Conservation (phyloP, 2,329 filamentous ascomycete genomes). For the Penicillium sp. region DNA sequence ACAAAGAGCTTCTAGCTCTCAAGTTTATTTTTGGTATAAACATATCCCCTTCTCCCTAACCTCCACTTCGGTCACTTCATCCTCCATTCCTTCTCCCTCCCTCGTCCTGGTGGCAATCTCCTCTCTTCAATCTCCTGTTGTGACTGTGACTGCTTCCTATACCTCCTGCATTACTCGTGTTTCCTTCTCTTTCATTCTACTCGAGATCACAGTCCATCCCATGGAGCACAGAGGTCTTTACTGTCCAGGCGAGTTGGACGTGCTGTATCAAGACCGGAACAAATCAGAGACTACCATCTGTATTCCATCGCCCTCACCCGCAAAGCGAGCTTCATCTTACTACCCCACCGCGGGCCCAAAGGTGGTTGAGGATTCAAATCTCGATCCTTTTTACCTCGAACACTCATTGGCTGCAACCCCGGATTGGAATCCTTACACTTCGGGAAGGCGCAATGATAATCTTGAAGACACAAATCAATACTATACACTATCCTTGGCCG, state of each 20-base stretch:
- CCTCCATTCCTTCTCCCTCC: slow-evolving; percentile 16
- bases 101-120: slow-evolving; percentile 7
- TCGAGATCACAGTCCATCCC: slow-evolving; percentile 30
- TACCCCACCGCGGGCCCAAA: slow-evolving; percentile 28
- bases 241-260: slow-evolving; percentile 36
- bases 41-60: slow-evolving; percentile 31
- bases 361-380: slow-evolving; percentile 35
- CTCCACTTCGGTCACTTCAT: slow-evolving; percentile 10
- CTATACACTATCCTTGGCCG: slow-evolving; percentile 32
- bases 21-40: slow-evolving; percentile 39
- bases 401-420: slow-evolving; percentile 32
- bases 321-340: slow-evolving; percentile 34
- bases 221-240: slow-evolving; percentile 39
- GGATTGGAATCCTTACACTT: slow-evolving; percentile 27
- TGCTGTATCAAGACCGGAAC: slow-evolving; percentile 32
- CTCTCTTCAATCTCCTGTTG: slow-evolving; percentile 12
- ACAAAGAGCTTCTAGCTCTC: neutral
- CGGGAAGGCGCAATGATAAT: slow-evolving; percentile 34
- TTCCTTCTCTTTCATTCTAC: slow-evolving; percentile 6
- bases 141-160: slow-evolving; percentile 8
- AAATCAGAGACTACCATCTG: slow-evolving; percentile 34
- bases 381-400: slow-evolving; percentile 43
- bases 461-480: slow-evolving; percentile 33
- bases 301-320: slow-evolving; percentile 28
- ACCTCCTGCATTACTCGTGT: slow-evolving; percentile 15